Evolutionary conservation across 768 basidiomycete species (phyloP).

Genomic region (Omphalotus guepiniiformis): DNA sequence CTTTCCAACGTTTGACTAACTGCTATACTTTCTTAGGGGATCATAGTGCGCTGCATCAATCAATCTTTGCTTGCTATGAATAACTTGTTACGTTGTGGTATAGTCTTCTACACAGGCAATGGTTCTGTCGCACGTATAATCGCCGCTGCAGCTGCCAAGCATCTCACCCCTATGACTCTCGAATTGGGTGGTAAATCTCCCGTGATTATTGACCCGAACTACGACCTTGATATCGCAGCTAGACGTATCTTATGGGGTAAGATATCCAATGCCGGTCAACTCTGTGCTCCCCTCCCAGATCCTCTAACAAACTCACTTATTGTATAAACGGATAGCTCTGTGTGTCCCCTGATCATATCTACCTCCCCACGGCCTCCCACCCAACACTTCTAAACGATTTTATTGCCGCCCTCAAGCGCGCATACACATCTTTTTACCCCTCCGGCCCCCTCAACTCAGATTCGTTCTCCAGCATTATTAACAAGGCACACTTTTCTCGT

Average conservation of each 20-base stretch:
- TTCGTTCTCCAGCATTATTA: conserved; percentile 50
- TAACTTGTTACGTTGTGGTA: background rate
- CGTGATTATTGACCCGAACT: conserved; percentile 65
- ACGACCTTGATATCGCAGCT: conserved; percentile 62
- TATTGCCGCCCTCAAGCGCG: conserved; percentile 38
- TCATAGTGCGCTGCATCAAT: conserved; percentile 18
- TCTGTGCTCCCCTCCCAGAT: background rate
- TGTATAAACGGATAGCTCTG: conserved; percentile 41
- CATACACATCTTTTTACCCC: conserved; percentile 28
- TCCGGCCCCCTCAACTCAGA: conserved; percentile 38
- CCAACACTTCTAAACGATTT: conserved; percentile 27
- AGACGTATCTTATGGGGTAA: conserved; percentile 84
- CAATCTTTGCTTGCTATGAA: background rate
- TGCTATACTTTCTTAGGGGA: conserved; percentile 20
- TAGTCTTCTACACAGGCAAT: conserved; percentile 45
- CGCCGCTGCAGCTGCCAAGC: conserved; percentile 46
- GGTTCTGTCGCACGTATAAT: conserved; percentile 44
- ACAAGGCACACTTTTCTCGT: conserved; percentile 49
- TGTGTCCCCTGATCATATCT: conserved; percentile 55
- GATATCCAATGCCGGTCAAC: conserved; percentile 65
- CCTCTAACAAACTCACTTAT: background rate
- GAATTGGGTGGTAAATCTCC: conserved; percentile 61
- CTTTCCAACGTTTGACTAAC: background rate
- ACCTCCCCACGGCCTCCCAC: conserved; percentile 43
- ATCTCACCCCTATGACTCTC: conserved; percentile 51